Evolutionary conservation across 78 protist species (phyloP).

Genomic region (Tieghemostelium lacteum): DNA sequence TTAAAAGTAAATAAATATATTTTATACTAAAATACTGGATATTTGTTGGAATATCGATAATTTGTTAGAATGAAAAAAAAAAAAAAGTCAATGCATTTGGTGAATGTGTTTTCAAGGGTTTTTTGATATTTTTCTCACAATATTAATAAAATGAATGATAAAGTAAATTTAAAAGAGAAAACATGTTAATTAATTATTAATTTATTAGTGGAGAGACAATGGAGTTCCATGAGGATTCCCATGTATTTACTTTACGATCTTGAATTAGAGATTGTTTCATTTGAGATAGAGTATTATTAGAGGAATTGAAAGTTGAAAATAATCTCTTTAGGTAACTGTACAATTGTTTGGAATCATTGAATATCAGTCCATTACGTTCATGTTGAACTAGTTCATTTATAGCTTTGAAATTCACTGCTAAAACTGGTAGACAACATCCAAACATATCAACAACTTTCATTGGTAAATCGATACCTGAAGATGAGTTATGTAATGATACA

Average conservation of each 20-base stretch:
- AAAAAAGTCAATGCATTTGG: no score
- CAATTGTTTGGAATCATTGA: slow-evolving; percentile 29
- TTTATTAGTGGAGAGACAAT: background rate
- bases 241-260: background rate
- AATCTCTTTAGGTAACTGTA: background rate
- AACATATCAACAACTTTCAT: slow-evolving; percentile 99
- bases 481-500: slow-evolving; percentile 93
- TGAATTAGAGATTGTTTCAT: background rate
- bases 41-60: no score
- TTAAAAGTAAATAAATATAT: no score
- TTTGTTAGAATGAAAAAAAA: no score
- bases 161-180: no score
- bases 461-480: slow-evolving; percentile 97
- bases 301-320: background rate
- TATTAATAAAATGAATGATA: no score
- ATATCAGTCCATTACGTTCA: slow-evolving; percentile 73
- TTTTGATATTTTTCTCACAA: no score
- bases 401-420: slow-evolving; percentile 86
- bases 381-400: slow-evolving; percentile 83
- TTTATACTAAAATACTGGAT: no score
- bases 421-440: slow-evolving; percentile 94
- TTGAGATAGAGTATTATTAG: background rate
- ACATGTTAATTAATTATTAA: no score
- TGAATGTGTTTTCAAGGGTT: no score
- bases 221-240: background rate